These are phyloP conservation scores for Licmophora abbreviata DNA, from an alignment of 108 stramenopile genomes.

Conservation along the genomic window DNA sequence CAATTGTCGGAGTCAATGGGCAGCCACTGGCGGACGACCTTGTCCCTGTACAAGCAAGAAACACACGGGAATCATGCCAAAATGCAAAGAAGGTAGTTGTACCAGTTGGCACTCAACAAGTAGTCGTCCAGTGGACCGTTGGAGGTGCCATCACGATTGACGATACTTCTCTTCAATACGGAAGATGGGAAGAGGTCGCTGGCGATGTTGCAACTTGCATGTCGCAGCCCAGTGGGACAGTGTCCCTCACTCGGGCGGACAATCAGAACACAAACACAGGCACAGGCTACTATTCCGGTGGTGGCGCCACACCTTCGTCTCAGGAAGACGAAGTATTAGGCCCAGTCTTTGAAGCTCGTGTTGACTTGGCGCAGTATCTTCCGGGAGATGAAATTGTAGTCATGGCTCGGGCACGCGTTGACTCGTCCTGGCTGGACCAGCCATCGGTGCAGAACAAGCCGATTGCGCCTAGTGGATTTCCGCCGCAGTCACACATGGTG, in stretches of 20 bases:
- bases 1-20: neutral
- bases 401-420: conserved; percentile 36
- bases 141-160: conserved; percentile 60
- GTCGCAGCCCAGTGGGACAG: conserved; percentile 3
- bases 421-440: conserved; percentile 25
- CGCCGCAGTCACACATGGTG: conserved; percentile 59
- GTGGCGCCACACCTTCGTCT: conserved; percentile 7
- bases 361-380: conserved; percentile 12
- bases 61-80: conserved; percentile 13
- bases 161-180: conserved; percentile 26
- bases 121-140: conserved; percentile 50
- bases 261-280: neutral
- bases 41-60: neutral
- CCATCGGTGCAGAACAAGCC: no score
- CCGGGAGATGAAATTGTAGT: conserved; percentile 24
- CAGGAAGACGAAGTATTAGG: neutral
- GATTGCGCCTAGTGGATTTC: conserved; percentile 15
- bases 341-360: conserved; percentile 7
- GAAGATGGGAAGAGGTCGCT: conserved; percentile 26
- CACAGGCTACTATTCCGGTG: neutral
- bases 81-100: conserved; percentile 18
- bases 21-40: neutral
- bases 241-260: conserved; percentile 10
- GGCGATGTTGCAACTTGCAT: conserved; percentile 13
- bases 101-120: conserved; percentile 8